A percentile compares a stretch with the other conserved stretches of the same genome.
These are phyloP conservation scores for Bretschneidera sinensis DNA, from an alignment of 345 rosid genomes.

Conservation along the genomic window DNA sequence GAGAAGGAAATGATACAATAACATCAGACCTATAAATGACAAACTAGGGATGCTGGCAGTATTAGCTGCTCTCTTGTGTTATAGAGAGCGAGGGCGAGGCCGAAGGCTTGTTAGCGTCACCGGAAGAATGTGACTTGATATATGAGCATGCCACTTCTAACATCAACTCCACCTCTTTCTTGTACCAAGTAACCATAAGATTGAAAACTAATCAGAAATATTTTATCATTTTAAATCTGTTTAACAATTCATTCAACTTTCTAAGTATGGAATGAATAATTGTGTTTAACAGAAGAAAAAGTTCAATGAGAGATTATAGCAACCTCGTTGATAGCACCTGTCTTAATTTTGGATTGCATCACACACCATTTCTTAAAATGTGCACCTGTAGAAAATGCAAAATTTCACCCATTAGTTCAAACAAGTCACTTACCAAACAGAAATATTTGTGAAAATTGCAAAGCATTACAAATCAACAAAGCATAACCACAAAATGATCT, in stretches of 20 bases:
- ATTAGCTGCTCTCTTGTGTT: constrained; percentile 31
- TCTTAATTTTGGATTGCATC: constrained; percentile 88
- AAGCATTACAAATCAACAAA: no score
- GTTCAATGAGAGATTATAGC: constrained; percentile 14
- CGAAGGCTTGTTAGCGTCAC: constrained; percentile 11
- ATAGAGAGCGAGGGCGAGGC: constrained; percentile 13
- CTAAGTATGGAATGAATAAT: not conserved
- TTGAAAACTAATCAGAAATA: not conserved
- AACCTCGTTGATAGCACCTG: constrained; percentile 88
- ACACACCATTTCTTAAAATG: constrained; percentile 98
- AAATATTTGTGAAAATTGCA: no score
- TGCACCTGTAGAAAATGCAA: constrained; percentile 46
- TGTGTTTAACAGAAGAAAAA: not conserved
- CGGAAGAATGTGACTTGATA: constrained; percentile 28
- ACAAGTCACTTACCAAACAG: no score
- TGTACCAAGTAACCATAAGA: constrained; percentile 42
- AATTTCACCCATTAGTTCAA: not conserved
- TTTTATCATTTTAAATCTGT: constrained; percentile 3
- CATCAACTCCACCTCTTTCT: constrained; percentile 83
- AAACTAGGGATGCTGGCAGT: not conserved
- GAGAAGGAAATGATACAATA: not conserved
- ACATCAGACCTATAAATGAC: not conserved
- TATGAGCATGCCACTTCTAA: constrained; percentile 42
- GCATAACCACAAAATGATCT: no score
- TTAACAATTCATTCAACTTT: not conserved